phyloP scores from a whole-genome alignment of 202 grass and related monocot species.

The Panicum virgatum region DNA sequence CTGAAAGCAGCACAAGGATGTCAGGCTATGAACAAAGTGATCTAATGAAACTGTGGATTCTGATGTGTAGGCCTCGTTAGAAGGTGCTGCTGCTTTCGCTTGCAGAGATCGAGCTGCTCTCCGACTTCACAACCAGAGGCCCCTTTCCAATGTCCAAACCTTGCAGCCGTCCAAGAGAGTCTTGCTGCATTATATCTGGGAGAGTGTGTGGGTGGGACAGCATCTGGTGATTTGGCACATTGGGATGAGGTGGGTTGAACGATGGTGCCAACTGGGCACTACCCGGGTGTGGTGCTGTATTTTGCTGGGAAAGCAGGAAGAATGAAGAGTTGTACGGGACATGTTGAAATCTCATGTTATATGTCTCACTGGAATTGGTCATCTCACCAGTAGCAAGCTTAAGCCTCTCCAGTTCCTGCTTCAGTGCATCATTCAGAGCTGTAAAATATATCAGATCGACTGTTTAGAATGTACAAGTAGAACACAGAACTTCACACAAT shows the following conservation, averaged over 20 bases:
- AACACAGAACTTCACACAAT: background rate
- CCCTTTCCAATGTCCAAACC: slow-evolving; percentile 86
- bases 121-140: slow-evolving; percentile 72
- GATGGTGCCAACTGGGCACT: slow-evolving; percentile 50
- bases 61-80: slow-evolving; percentile 54
- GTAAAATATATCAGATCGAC: slow-evolving; percentile 32
- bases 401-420: slow-evolving; percentile 95
- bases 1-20: slow-evolving; percentile 56
- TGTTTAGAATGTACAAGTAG: slow-evolving; percentile 1
- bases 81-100: slow-evolving; percentile 84
- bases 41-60: slow-evolving; percentile 44
- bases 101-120: slow-evolving; percentile 84
- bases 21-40: slow-evolving; percentile 93
- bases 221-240: slow-evolving; percentile 63
- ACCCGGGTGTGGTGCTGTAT: slow-evolving; percentile 50
- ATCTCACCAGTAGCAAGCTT: slow-evolving; percentile 88
- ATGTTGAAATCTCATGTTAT: slow-evolving; percentile 78
- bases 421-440: slow-evolving; percentile 94
- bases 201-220: slow-evolving; percentile 61
- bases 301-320: slow-evolving; percentile 65
- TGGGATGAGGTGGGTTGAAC: slow-evolving; percentile 60
- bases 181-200: slow-evolving; percentile 83
- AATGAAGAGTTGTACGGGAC: slow-evolving; percentile 76
- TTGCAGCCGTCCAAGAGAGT: slow-evolving; percentile 65
- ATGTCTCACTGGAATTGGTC: slow-evolving; percentile 62